Percentiles rank a stretch among this genome's conserved stretches.
Conservation (phyloP, 2,329 filamentous ascomycete genomes). For the Fusarium pseudonygamai region DNA sequence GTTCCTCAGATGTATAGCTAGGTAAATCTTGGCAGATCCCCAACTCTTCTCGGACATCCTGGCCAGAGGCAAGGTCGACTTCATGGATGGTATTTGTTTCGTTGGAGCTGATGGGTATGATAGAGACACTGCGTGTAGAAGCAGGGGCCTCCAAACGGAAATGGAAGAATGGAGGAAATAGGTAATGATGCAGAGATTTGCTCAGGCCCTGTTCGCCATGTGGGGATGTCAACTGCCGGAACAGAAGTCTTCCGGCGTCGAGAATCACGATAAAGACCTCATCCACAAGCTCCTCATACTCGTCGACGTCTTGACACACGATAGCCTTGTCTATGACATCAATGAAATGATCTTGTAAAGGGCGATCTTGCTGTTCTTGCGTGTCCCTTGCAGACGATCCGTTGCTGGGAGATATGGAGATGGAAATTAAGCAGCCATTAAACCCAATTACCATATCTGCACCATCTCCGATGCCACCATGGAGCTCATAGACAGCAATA, state of each 20-base stretch:
- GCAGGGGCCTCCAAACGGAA: not conserved
- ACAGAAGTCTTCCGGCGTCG: not conserved
- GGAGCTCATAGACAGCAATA: not conserved
- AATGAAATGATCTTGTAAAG: not conserved
- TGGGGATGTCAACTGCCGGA: rapidly evolving
- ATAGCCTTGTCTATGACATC: not conserved
- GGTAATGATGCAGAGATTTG: not conserved
- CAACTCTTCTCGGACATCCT: not conserved
- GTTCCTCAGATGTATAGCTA: not conserved
- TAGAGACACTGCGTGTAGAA: rapidly evolving
- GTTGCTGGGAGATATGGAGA: not conserved
- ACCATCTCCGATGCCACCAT: not conserved
- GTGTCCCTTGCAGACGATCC: not conserved
- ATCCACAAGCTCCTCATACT: not conserved
- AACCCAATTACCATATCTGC: not conserved
- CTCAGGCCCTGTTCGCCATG: rapidly evolving
- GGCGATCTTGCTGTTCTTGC: rapidly evolving
- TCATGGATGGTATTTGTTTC: not conserved
- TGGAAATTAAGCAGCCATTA: not conserved
- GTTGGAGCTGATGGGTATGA: not conserved
- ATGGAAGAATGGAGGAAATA: not conserved
- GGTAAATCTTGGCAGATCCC: not conserved
- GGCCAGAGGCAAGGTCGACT: not conserved
- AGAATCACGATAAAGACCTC: not conserved
- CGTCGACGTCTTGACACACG: not conserved